Evolutionary conservation across 2,329 filamentous ascomycete genomes (phyloP), one percentile per base, ranked within the genome.

Genomic region (Aulographum hederae): DNA sequence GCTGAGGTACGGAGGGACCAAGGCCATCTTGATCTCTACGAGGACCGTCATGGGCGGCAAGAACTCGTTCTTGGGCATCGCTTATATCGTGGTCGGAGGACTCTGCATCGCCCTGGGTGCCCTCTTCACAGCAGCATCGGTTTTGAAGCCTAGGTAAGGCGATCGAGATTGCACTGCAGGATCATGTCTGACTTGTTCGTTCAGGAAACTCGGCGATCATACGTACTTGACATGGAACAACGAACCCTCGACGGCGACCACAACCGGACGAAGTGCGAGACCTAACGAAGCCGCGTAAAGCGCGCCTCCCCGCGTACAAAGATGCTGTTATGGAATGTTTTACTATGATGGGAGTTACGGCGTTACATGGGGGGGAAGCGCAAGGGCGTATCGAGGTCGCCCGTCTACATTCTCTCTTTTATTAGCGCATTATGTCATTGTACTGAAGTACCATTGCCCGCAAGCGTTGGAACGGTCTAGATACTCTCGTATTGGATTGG

Each of bases 181-280:
- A 32, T 29, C 11, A 10, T 15, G 11, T 32, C 31, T 36, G 28
- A 38, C 32, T 18, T 16, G 18, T 11, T 30, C 33, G 39, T 40
- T 14, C 42, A 86, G 89, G 47, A 98, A 95, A 78, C 69, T 98
- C 26, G 89, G 89, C 38, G 89, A 98, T 53, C 89, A 95, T 55
- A 94, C 84, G 6, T 95, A 98, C 52, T 67, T 98, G 30, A 89
- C 81, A 16, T 98, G 89, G 89, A 94, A 95, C 52, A 73, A 78
- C 28, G 60, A 69, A 37, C 61, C 67, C 5, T 63, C 58, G 37
- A 64, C 67, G 28, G 67, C 65, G 17, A 67, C 63, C 25, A 54
- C 60, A 30, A 62, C 56, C 38, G 60, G 58, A 11, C 47, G 59
- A 39, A 49, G 49, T 35, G 32, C 40, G 20, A 41, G 47, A 30